Evolutionary conservation across 1,284 basidiomycete species (phyloP).

Genomic region (Dichomitus squalens): DNA sequence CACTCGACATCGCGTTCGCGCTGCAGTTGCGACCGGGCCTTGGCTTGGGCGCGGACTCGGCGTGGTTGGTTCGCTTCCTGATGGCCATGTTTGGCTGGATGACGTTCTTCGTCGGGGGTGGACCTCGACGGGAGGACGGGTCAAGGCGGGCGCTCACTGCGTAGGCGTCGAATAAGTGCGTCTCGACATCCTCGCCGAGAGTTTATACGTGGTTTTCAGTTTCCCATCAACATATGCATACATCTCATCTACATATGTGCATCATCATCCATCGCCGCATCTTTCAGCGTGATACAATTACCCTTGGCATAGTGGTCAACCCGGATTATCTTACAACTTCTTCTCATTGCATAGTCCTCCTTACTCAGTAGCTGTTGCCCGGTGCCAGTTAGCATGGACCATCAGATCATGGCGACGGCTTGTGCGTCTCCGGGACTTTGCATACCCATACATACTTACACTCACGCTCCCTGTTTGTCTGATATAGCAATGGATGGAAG

Average conservation of each 20-base stretch:
- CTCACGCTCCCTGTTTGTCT: slow-evolving; percentile 12
- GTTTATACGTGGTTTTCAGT: background rate
- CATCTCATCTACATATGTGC: background rate
- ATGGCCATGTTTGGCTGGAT: slow-evolving; percentile 82
- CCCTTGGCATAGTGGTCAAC: background rate
- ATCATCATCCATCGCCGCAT: background rate
- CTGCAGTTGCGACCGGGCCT: slow-evolving; percentile 73
- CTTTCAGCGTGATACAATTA: slow-evolving; percentile 5
- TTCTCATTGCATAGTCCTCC: slow-evolving; percentile 3
- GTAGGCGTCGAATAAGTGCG: background rate
- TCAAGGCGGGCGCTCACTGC: slow-evolving; percentile 15
- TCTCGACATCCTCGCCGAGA: background rate
- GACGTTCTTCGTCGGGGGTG: slow-evolving; percentile 45
- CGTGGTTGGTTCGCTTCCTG: slow-evolving; percentile 77
- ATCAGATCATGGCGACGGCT: slow-evolving; percentile 3
- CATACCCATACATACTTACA: slow-evolving; percentile 6
- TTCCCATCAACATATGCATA: slow-evolving; percentile 2
- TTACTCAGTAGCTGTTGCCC: slow-evolving; percentile 4
- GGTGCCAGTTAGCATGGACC: slow-evolving; percentile 6
- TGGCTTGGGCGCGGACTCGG: slow-evolving; percentile 67
- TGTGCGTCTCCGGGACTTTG: slow-evolving; percentile 7
- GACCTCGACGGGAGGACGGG: slow-evolving; percentile 8
- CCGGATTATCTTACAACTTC: background rate
- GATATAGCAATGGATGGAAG: slow-evolving; percentile 12
- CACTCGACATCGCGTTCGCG: slow-evolving; percentile 70